Percentiles rank a stretch among this genome's conserved stretches.
Evolutionary conservation across 768 basidiomycete genomes (phyloP).

Genomic region (Agaricus blazei): DNA sequence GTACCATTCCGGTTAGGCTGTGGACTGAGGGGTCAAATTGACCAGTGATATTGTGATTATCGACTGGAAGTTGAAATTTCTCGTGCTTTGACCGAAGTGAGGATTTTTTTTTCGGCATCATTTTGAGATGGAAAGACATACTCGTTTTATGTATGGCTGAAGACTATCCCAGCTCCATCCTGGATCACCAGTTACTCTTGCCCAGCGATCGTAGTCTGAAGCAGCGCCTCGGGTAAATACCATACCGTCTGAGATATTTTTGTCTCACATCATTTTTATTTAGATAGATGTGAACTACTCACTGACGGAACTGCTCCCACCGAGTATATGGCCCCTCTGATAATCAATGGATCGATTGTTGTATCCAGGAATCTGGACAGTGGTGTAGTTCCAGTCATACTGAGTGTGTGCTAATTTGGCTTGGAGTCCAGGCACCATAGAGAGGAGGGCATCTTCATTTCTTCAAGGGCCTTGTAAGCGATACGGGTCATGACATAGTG

Average conservation of each 20-base stretch:
- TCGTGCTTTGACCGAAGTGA: constrained; percentile 15
- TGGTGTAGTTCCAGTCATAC: constrained; percentile 29
- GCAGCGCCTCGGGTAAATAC: constrained; percentile 24
- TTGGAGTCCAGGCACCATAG: constrained; percentile 15
- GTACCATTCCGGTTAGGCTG: constrained; percentile 19
- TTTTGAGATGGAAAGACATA: not conserved
- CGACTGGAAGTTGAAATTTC: constrained; percentile 20
- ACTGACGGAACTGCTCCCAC: constrained; percentile 29
- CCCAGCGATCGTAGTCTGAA: constrained; percentile 24
- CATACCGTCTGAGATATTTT: constrained; percentile 19
- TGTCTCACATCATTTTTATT: not conserved
- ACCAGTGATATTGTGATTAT: constrained; percentile 24
- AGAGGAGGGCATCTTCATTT: constrained; percentile 15
- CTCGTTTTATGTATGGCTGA: constrained; percentile 21
- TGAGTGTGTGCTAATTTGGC: constrained; percentile 10
- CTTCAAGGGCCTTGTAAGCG: constrained; percentile 2
- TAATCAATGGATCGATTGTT: constrained; percentile 20
- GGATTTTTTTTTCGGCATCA: not conserved
- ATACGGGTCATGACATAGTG: not conserved
- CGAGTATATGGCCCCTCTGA: constrained; percentile 26
- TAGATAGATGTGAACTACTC: constrained; percentile 1
- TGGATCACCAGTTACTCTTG: constrained; percentile 19
- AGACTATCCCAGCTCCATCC: constrained; percentile 29
- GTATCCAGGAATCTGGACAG: constrained; percentile 21
- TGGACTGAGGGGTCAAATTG: constrained; percentile 27